phyloP scores from a whole-genome alignment of 2,329 filamentous ascomycete species.

The Ambrosiella xylebori region DNA sequence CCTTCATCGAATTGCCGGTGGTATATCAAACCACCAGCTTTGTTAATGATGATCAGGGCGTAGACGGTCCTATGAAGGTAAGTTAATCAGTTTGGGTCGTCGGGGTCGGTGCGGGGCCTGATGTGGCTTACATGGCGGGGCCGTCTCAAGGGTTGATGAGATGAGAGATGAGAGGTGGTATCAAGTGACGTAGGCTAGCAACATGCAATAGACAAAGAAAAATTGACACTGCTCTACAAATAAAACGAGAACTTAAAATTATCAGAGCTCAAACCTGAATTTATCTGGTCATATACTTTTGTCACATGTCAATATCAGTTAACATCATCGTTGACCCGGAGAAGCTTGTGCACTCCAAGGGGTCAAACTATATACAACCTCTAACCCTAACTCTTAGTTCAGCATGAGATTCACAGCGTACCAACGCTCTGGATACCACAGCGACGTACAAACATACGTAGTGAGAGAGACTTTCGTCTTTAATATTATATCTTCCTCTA shows the following conservation, averaged over 20 bases:
- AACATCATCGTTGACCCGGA: neutral
- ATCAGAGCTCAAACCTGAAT: too few species aligned
- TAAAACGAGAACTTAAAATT: neutral
- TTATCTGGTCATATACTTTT: neutral
- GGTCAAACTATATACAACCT: neutral
- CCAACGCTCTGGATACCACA: too few species aligned
- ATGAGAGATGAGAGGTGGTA: neutral
- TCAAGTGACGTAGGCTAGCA: neutral
- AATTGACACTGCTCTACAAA: neutral
- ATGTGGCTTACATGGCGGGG: neutral
- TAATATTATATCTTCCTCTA: neutral
- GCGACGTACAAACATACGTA: too few species aligned
- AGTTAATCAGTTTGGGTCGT: neutral
- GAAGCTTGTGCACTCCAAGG: neutral
- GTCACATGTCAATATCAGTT: neutral
- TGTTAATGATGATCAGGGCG: slow-evolving; percentile 94
- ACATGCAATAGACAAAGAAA: neutral
- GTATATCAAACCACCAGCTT: slow-evolving; percentile 91
- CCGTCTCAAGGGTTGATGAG: neutral
- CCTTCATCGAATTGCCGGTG: slow-evolving; percentile 83
- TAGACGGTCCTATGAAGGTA: slow-evolving; percentile 60
- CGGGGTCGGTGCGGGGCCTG: neutral
- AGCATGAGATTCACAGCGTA: too few species aligned
- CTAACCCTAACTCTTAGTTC: neutral
- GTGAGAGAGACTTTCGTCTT: too few species aligned